phyloP scores from a whole-genome alignment of 305 asterid species.

The Rubia occidens region DNA sequence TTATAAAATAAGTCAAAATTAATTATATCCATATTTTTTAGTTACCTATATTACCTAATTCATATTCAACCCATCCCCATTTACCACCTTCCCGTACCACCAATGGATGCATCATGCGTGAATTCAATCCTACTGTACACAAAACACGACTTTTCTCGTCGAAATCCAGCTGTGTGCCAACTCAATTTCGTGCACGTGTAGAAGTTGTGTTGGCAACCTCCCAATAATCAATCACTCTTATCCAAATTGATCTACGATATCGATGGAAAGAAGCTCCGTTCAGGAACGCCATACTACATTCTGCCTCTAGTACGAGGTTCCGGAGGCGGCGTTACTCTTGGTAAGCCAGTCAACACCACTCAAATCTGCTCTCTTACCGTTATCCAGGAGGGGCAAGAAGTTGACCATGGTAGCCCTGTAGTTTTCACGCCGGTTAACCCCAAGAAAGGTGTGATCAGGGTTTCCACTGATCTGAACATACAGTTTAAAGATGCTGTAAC shows the following conservation, averaged over 20 bases:
- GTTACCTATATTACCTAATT: too few species aligned
- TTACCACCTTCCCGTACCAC: too few species aligned
- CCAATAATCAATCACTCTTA: background rate
- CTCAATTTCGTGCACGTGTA: background rate
- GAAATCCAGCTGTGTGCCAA: too few species aligned
- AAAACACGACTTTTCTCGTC: too few species aligned
- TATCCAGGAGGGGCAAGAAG: background rate
- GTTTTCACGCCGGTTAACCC: background rate
- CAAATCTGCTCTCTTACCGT: background rate
- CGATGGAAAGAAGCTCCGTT: background rate
- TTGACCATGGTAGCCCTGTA: background rate
- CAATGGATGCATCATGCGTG: too few species aligned
- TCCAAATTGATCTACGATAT: background rate
- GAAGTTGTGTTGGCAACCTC: background rate
- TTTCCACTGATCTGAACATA: background rate
- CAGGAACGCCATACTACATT: background rate
- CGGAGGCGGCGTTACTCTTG: background rate
- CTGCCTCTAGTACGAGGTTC: background rate
- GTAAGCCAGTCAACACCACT: background rate
- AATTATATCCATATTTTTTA: too few species aligned
- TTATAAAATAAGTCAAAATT: too few species aligned
- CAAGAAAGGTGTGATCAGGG: background rate
- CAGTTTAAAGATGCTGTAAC: background rate
- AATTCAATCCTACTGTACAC: too few species aligned
- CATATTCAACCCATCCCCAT: too few species aligned